Percentiles rank a stretch among this genome's conserved stretches.
Conservation (phyloP, 257 asterid species). For the Solanum dulcamara region DNA sequence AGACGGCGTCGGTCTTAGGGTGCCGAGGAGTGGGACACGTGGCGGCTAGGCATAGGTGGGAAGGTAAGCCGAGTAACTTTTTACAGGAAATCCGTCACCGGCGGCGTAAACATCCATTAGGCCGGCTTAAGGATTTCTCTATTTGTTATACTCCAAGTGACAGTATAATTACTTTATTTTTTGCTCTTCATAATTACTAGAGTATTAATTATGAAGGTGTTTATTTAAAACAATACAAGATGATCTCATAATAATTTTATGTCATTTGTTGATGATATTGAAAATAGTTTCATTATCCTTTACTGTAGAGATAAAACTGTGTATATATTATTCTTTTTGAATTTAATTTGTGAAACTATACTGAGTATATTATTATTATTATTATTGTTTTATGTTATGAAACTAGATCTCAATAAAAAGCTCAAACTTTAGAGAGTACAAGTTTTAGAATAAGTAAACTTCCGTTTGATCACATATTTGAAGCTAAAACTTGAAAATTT, state of each 20-base stretch:
- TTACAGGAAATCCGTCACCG: constrained; percentile 11
- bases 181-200: background rate
- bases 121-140: background rate
- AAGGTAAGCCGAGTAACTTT: background rate
- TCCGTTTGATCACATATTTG: background rate
- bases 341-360: background rate
- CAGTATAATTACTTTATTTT: background rate
- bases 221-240: background rate
- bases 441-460: background rate
- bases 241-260: no score
- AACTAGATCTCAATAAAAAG: background rate
- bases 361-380: background rate
- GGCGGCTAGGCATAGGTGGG: background rate
- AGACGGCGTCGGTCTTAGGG: constrained; percentile 15
- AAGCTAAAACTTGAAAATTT: background rate
- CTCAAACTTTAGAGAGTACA: background rate
- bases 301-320: background rate
- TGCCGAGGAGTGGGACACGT: constrained; percentile 11
- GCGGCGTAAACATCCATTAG: constrained; percentile 2
- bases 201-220: background rate
- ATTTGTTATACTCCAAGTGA: background rate
- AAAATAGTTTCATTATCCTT: no score
- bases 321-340: background rate
- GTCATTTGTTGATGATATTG: background rate
- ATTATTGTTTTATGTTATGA: background rate